Conservation (phyloP, 2,329 filamentous ascomycete species). For the Fusarium nanum region DNA sequence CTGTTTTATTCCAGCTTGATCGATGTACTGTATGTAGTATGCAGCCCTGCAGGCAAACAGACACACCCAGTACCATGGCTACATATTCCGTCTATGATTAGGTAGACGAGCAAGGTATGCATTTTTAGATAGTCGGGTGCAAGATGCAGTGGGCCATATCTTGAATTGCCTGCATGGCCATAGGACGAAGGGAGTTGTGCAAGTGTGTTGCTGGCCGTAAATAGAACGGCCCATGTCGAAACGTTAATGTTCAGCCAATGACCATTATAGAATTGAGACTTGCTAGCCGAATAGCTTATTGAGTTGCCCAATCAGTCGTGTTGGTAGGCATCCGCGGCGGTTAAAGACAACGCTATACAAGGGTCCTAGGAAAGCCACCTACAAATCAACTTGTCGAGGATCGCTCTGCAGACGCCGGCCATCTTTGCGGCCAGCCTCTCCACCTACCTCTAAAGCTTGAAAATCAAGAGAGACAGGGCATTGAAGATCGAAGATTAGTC, state of each 20-base stretch:
- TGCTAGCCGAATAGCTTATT: not conserved
- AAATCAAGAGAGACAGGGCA: not conserved
- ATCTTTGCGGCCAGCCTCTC: no score
- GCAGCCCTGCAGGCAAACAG: constrained; percentile 4
- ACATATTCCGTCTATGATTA: not conserved
- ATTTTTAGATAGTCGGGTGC: not conserved
- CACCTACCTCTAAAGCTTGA: not conserved
- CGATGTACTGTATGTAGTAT: not conserved
- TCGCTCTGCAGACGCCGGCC: no score
- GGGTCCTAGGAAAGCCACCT: constrained; percentile 1
- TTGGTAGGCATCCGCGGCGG: not conserved
- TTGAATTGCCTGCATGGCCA: not conserved
- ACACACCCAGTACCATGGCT: not conserved
- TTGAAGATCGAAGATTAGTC: not conserved
- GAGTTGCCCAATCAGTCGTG: constrained; percentile 2
- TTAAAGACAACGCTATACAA: constrained; percentile 3
- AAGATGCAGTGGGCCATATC: constrained; percentile 11
- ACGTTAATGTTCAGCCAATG: constrained; percentile 1
- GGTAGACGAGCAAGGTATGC: not conserved
- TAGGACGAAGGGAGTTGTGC: not conserved
- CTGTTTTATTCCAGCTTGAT: constrained; percentile 22
- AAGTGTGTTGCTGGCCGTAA: constrained; percentile 9
- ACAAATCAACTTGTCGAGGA: not conserved
- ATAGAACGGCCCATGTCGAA: constrained; percentile 18
- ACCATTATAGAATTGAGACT: not conserved